phyloP scores from a whole-genome alignment of 2,329 filamentous ascomycete species.

The Cytospora paraplurivora region DNA sequence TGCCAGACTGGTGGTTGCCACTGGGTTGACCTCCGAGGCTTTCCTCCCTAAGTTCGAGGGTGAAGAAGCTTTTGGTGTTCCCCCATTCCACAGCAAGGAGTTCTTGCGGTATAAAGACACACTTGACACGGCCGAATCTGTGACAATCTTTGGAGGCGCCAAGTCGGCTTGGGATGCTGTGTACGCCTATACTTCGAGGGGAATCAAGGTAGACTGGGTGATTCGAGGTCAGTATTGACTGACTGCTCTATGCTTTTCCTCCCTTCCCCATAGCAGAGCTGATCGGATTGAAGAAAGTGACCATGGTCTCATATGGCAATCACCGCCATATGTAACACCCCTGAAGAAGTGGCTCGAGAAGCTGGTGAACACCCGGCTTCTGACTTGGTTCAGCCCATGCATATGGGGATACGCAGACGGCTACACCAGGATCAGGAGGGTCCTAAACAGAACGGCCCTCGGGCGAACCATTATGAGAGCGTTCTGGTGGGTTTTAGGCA shows the following conservation, averaged over 20 bases:
- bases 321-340: constrained; percentile 64
- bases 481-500: constrained; percentile 61
- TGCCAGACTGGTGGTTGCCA: constrained; percentile 55
- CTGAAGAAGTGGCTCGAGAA: constrained; percentile 70
- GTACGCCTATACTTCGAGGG: constrained; percentile 60
- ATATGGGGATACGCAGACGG: constrained; percentile 69
- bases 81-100: constrained; percentile 54
- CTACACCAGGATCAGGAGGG: constrained; percentile 53
- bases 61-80: constrained; percentile 47
- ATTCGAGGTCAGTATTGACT: constrained; percentile 49
- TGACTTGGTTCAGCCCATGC: constrained; percentile 76
- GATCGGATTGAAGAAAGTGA: constrained; percentile 38
- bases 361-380: constrained; percentile 63
- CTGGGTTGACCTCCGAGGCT: constrained; percentile 55
- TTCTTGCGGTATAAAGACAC: constrained; percentile 45
- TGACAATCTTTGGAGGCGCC: constrained; percentile 61
- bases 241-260: not conserved
- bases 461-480: constrained; percentile 57
- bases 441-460: constrained; percentile 59
- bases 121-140: constrained; percentile 44
- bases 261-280: not conserved
- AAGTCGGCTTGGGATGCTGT: constrained; percentile 69
- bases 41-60: constrained; percentile 51
- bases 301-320: constrained; percentile 61
- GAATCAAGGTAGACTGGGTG: constrained; percentile 60